phyloP scores from a whole-genome alignment of 179 eudicot genomes.

The Amaranthus tricolor region DNA sequence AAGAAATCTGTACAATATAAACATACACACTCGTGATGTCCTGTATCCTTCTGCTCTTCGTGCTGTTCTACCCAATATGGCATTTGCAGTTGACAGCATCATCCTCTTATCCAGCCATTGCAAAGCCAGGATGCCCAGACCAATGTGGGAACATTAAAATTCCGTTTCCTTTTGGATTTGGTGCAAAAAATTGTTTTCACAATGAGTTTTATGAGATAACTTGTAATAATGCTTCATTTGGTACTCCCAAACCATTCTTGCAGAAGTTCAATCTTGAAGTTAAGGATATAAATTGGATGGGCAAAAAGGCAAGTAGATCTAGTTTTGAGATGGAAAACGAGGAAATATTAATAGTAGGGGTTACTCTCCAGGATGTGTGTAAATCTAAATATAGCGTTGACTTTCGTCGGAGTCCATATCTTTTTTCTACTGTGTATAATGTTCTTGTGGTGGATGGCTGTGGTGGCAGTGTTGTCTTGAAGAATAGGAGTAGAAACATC shows the following conservation, averaged over 20 bases:
- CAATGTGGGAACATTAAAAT: constrained; percentile 15
- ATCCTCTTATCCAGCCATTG: not conserved
- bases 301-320: not conserved
- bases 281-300: constrained; percentile 10
- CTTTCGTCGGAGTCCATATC: constrained; percentile 18
- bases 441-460: constrained; percentile 22
- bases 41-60: not conserved
- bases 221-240: constrained; percentile 3
- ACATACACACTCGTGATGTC: not conserved
- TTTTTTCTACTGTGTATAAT: constrained; percentile 10
- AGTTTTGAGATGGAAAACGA: fast-evolving
- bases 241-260: constrained; percentile 16
- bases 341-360: constrained; percentile 2
- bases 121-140: constrained; percentile 14
- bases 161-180: constrained; percentile 30
- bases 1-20: not conserved
- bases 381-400: not conserved
- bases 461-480: constrained; percentile 19
- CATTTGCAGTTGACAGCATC: not conserved
- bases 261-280: constrained; percentile 18
- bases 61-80: not conserved
- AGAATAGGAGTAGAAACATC: constrained; percentile 10
- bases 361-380: not conserved
- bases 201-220: constrained; percentile 16
- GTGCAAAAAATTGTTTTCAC: constrained; percentile 9